These are phyloP conservation scores for Trametes cinnabarina DNA, from an alignment of 768 basidiomycete genomes.

Conservation along the genomic window DNA sequence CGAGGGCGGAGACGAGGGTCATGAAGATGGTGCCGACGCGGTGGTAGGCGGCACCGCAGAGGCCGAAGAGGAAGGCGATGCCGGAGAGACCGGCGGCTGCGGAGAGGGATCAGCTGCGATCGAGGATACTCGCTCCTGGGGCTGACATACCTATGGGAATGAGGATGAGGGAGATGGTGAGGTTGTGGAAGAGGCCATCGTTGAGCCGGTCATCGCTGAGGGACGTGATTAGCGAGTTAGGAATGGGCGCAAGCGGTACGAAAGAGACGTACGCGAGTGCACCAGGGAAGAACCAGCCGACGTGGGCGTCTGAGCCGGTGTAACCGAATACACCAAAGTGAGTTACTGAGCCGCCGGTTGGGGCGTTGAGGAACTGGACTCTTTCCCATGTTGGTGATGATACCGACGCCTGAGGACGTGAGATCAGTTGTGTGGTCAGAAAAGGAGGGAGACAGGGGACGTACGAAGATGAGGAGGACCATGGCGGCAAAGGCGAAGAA, in stretches of 20 bases:
- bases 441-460: conserved; percentile 34
- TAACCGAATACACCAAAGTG: conserved; percentile 79
- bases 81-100: conserved; percentile 64
- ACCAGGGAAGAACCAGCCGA: conserved; percentile 59
- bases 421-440: no score
- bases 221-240: neutral
- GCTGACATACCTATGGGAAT: conserved; percentile 67
- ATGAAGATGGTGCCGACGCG: conserved; percentile 76
- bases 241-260: neutral
- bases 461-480: conserved; percentile 66
- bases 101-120: neutral
- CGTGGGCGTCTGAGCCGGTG: conserved; percentile 49
- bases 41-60: conserved; percentile 62
- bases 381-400: conserved; percentile 72
- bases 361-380: conserved; percentile 65
- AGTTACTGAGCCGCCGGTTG: conserved; percentile 34
- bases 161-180: conserved; percentile 72
- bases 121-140: neutral
- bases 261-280: conserved; percentile 42
- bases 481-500: conserved; percentile 71
- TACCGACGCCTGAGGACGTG: conserved; percentile 55
- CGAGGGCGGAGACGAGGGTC: conserved; percentile 65
- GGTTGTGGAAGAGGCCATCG: conserved; percentile 56
- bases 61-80: conserved; percentile 62
- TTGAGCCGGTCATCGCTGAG: conserved; percentile 46